Percentiles rank a stretch among this genome's conserved stretches.
Conservation (phyloP, 345 rosid genomes). For the Sisymbrium altissimum region DNA sequence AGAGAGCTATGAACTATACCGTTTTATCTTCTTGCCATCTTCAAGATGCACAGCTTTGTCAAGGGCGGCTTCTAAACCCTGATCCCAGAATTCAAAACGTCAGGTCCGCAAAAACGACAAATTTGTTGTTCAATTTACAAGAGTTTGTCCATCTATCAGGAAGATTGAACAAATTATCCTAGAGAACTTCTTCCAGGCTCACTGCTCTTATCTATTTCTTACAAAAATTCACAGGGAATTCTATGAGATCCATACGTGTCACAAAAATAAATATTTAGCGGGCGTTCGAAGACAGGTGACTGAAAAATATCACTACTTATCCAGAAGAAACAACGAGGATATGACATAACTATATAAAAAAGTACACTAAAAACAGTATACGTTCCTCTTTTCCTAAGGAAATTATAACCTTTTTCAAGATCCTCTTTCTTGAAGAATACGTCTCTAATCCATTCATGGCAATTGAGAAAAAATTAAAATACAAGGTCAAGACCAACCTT, state of each 20-base stretch:
- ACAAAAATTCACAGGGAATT: conserved; percentile 7
- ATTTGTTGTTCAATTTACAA: neutral
- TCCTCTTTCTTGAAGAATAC: conserved; percentile 3
- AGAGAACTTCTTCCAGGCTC: conserved; percentile 9
- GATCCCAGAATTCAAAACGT: conserved; percentile 9
- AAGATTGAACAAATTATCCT: conserved; percentile 14
- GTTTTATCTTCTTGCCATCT: conserved; percentile 85
- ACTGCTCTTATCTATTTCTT: neutral
- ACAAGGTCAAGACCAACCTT: conserved; percentile 50
- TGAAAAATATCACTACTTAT: conserved; percentile 4
- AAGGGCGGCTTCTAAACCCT: conserved; percentile 98
- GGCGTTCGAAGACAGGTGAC: conserved; percentile 6
- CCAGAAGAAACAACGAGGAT: conserved; percentile 17
- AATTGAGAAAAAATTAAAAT: neutral
- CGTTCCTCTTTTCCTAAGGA: neutral
- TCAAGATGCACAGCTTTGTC: conserved; percentile 96
- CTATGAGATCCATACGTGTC: neutral
- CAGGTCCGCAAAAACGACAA: conserved; percentile 3
- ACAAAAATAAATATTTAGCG: neutral
- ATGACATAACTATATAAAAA: neutral
- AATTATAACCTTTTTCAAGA: neutral
- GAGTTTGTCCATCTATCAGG: neutral
- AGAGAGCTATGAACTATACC: conserved; percentile 46
- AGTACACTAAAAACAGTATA: neutral
- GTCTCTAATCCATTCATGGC: neutral